Conservation (phyloP, 495 filamentous ascomycete species). For the Elasticomyces elasticus region DNA sequence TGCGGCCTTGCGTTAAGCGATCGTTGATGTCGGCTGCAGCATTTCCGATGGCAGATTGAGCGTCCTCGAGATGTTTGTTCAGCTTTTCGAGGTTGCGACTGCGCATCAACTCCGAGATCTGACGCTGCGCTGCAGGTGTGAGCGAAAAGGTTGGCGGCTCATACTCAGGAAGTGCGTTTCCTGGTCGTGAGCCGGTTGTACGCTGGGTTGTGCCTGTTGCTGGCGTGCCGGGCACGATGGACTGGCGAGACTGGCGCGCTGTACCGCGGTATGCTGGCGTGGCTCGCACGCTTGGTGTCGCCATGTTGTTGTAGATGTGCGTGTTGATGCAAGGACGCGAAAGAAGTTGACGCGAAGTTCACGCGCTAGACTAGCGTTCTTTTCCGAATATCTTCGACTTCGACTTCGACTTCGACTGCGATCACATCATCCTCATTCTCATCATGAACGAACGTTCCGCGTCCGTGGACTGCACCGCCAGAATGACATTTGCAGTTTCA, state of each 20-base stretch:
- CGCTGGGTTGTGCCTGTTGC: too few species aligned
- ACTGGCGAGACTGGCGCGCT: not conserved
- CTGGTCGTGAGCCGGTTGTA: too few species aligned
- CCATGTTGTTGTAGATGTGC: not conserved
- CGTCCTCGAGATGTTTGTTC: slow-evolving; percentile 22
- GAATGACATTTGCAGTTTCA: too few species aligned
- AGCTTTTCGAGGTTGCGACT: slow-evolving; percentile 13
- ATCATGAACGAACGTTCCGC: too few species aligned
- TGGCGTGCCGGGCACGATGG: not conserved
- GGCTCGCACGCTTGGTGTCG: not conserved
- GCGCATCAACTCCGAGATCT: slow-evolving; percentile 13
- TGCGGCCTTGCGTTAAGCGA: slow-evolving; percentile 4
- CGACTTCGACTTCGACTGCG: too few species aligned
- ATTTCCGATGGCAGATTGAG: slow-evolving; percentile 14
- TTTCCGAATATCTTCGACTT: too few species aligned
- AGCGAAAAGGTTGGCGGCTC: slow-evolving; percentile 28
- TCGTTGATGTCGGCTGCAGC: slow-evolving; percentile 30
- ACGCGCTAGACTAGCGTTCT: too few species aligned
- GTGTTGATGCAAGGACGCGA: not conserved
- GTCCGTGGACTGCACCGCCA: too few species aligned
- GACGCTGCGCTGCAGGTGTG: slow-evolving; percentile 23
- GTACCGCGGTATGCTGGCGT: not conserved
- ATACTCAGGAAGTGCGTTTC: slow-evolving; percentile 26
- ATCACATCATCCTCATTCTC: too few species aligned
- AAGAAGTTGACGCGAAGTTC: too few species aligned